Percentiles rank a stretch among this genome's conserved stretches.
phyloP scores from a whole-genome alignment of 805 yeast species.

The Nakazawaea molendinolei region DNA sequence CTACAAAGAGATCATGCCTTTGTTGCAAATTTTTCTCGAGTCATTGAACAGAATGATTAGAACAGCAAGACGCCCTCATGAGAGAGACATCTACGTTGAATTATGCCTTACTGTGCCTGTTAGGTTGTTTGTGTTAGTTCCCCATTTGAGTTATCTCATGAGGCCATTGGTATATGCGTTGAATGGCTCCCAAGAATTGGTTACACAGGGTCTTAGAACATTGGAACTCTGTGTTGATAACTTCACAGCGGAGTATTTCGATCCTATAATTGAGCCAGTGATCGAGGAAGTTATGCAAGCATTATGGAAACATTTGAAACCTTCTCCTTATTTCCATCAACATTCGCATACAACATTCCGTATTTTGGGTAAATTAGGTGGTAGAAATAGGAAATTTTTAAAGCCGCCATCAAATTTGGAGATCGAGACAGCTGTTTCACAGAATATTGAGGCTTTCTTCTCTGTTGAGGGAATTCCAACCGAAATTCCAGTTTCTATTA shows the following conservation, averaged over 20 bases:
- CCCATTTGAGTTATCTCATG: slow-evolving; percentile 83
- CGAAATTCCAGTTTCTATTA: slow-evolving; percentile 65
- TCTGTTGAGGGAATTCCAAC: slow-evolving; percentile 60
- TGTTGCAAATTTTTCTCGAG: slow-evolving; percentile 79
- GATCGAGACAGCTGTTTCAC: slow-evolving; percentile 45
- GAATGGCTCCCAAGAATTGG: slow-evolving; percentile 84
- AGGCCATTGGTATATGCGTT: slow-evolving; percentile 87
- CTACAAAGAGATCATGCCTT: slow-evolving; percentile 88
- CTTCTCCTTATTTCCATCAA: slow-evolving; percentile 90
- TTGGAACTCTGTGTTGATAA: slow-evolving; percentile 95
- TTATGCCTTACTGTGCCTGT: slow-evolving; percentile 95
- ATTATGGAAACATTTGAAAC: slow-evolving; percentile 82
- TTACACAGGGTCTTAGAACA: slow-evolving; percentile 91
- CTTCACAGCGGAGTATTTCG: slow-evolving; percentile 91
- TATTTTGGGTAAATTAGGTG: slow-evolving; percentile 92
- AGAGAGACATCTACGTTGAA: slow-evolving; percentile 91
- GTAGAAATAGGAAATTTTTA: slow-evolving; percentile 84
- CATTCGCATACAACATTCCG: slow-evolving; percentile 93
- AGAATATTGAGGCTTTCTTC: slow-evolving; percentile 64
- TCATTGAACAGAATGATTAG: slow-evolving; percentile 77
- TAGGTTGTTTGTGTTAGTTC: slow-evolving; percentile 85
- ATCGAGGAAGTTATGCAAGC: slow-evolving; percentile 92
- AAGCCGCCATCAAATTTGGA: slow-evolving; percentile 66
- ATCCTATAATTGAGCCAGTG: slow-evolving; percentile 95
- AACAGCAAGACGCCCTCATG: slow-evolving; percentile 82